phyloP scores from a whole-genome alignment of 78 protist species.

The Dictyostelium brefeldianum region DNA sequence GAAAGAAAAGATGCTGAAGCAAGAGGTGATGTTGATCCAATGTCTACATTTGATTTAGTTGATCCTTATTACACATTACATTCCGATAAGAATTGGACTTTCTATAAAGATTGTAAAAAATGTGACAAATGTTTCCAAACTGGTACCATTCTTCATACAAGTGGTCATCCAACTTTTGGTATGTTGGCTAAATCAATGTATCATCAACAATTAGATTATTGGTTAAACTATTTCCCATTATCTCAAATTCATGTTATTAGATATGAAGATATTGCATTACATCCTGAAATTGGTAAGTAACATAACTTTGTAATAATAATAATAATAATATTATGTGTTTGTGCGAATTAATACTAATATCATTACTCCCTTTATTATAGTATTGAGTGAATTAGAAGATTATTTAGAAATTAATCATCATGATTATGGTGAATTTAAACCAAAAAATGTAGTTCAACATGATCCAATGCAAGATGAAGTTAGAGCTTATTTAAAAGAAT shows the following conservation, averaged over 20 bases:
- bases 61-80: constrained; percentile 32
- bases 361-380: neutral
- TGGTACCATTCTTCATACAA: constrained; percentile 45
- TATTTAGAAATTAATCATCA: constrained; percentile 32
- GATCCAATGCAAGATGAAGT: constrained; percentile 18
- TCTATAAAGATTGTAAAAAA: constrained; percentile 39
- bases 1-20: neutral
- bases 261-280: constrained; percentile 46
- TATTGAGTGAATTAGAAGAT: constrained; percentile 45
- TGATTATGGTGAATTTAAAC: constrained; percentile 62
- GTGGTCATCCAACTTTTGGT: constrained; percentile 80
- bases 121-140: constrained; percentile 68
- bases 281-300: constrained; percentile 33
- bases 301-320: neutral
- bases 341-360: neutral
- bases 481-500: constrained; percentile 11
- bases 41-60: neutral
- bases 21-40: neutral
- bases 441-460: constrained; percentile 57
- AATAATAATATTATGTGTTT: neutral
- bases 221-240: constrained; percentile 49
- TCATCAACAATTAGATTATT: constrained; percentile 51
- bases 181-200: constrained; percentile 67
- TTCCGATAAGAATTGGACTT: constrained; percentile 63
- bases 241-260: constrained; percentile 44